These are phyloP conservation scores for Botrytis medusae DNA, from an alignment of 2,329 filamentous ascomycete genomes.

Conservation along the genomic window DNA sequence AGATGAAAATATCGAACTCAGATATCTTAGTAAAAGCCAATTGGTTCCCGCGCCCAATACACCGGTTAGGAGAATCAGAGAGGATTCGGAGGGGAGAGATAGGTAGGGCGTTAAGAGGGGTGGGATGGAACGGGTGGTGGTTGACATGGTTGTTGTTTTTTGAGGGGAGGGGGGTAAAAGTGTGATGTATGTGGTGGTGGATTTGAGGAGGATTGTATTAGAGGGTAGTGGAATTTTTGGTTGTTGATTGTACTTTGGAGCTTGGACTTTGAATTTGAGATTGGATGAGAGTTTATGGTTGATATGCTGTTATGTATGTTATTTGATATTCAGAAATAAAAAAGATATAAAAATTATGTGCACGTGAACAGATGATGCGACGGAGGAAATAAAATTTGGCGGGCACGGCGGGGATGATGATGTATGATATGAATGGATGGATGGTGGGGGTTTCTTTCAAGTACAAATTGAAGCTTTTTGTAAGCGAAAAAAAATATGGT, in stretches of 20 bases:
- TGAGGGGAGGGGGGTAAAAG: too few species aligned
- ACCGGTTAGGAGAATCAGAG: constrained; percentile 66
- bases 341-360: not conserved
- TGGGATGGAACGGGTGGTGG: constrained; percentile 44
- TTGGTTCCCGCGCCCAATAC: constrained; percentile 64
- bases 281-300: not conserved
- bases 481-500: not conserved
- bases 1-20: constrained; percentile 39
- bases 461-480: not conserved
- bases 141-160: not conserved
- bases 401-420: not conserved
- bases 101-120: constrained; percentile 65
- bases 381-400: not conserved
- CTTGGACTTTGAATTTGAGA: not conserved
- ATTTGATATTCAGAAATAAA: not conserved
- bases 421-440: not conserved
- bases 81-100: constrained; percentile 54
- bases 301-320: not conserved
- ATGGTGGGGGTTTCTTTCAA: not conserved
- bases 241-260: not conserved
- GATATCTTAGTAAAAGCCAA: constrained; percentile 62
- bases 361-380: not conserved
- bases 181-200: not conserved
- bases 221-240: too few species aligned
- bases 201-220: not conserved